Evolutionary conservation across 192 early-diverging fungal genomes (phyloP), one percentile per base, ranked within the genome.

Genomic region (Backusella tuberculispora): DNA sequence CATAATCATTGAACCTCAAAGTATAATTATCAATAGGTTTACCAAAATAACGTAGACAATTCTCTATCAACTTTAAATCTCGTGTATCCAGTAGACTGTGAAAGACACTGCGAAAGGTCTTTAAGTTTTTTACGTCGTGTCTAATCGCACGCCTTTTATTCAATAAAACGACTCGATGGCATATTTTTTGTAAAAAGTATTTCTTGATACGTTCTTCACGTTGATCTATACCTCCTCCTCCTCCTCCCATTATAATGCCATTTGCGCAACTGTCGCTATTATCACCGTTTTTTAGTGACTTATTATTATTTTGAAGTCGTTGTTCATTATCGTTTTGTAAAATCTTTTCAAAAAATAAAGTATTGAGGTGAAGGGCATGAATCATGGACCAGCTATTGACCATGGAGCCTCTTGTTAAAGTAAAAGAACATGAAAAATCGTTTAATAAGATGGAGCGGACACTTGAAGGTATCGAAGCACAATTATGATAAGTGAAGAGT

Each of bases 381-480:
- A 67, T 67, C n/a, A 67, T 67, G n/a, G 66, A 67, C 66, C 66
- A 67, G 13, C 66, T 41, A 19, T 38, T 67, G 1, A 67, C 37
- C 37, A 67, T 38, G 21, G 38, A 38, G 37, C n/a, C 21, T 40
- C 37, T 38, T 2, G 37, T 19, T 10, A 19, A 21, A 2, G 43
- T 43, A 19, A 41, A 21, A 5, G 66, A 19, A 67, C 19, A 4
- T 21, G 41, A 19, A 21, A 41, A 67, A 12, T 67, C 38, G 19
- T 67, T 19, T 2, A 67, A 19, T 5, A 67, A 9, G 6, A 67
- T 10, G 4, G 15, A 19, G 19, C 66, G 37, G 12, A 67, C 3
- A 10, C 8, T 40, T 3, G 37, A 43, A 9, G 66, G 66, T 0
- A 67, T 41, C 40, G 37, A 41, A 21, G 41, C 38, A 43, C 37